Base-by-base conservation (phyloP, 2,329 filamentous ascomycete genomes). In the Penicillium sp. region DNA sequence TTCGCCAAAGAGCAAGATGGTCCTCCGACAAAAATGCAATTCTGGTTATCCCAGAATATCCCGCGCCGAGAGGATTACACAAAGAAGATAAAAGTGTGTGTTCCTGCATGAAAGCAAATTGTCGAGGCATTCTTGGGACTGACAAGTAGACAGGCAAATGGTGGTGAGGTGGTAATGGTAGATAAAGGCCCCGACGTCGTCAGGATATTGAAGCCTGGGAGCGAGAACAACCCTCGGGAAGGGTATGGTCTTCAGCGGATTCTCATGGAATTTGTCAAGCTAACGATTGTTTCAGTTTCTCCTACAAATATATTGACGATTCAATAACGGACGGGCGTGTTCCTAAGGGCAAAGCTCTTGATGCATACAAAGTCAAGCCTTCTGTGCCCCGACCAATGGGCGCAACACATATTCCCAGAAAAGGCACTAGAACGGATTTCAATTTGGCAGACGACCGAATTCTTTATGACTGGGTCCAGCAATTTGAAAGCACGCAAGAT, bases 41-140 rank as follows among this genome's bases (percentile, higher is more conserved):
- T 87, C 69, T 86, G 82, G 78, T 65, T 87, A 36, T 76, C 81
- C 21, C 76, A 77, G 51, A 77, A 76, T 49, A 70, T 83, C 23
- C 83, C 83, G 9, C 66, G 72, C 38, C 79, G 83, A 49, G 65
- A 58, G 23, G 69, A 70, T 47, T 77, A 80, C 58, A 70, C 79
- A 41, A 68, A 78, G n/a, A 65, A 75, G 44, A 79, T 85, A 52
- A 67, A 67, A 62, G 75, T 77, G 58, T 44, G 45, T 52, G n/a
- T 6, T 16, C 36, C 8, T 33, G 31, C 2, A 10, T 13, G 18
- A 39, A 16, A 13, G 18, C 18, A 21, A 21, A 21, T 3, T 21
- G 18, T 21, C 9, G 7, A 24, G 10, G 23, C 12, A 42, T 15
- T 26, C 24, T 3, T 29, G 12, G n/a, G 10, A 15, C 45, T 57